Conservation (phyloP, 2,329 filamentous ascomycete genomes). For the Thyridium curvatum region DNA sequence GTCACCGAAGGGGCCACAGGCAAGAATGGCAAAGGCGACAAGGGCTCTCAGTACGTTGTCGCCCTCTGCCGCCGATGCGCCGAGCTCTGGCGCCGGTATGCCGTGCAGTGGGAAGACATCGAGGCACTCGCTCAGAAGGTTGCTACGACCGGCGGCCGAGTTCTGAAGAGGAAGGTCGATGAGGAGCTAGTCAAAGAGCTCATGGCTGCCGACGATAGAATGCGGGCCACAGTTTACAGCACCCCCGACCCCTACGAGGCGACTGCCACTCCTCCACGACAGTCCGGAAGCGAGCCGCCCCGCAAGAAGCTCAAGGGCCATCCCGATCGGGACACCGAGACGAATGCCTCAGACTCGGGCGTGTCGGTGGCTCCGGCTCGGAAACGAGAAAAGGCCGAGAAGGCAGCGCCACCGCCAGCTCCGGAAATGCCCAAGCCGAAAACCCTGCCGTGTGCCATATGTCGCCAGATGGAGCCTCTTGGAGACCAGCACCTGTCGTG, state of each 20-base stretch:
- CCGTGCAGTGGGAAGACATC: slow-evolving; percentile 88
- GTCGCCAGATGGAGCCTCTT: slow-evolving; percentile 64
- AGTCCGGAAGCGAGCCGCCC: slow-evolving; percentile 42
- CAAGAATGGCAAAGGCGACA: slow-evolving; percentile 70
- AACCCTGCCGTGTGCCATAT: slow-evolving; percentile 79
- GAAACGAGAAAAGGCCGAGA: slow-evolving; percentile 33
- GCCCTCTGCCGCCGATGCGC: slow-evolving; percentile 88
- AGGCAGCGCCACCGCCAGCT: slow-evolving; percentile 51
- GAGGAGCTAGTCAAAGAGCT: slow-evolving; percentile 81
- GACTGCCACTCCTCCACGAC: slow-evolving; percentile 11
- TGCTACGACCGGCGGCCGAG: slow-evolving; percentile 68
- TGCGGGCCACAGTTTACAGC: slow-evolving; percentile 34
- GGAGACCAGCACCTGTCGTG: slow-evolving; percentile 73
- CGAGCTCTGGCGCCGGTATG: slow-evolving; percentile 91
- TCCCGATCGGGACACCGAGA: slow-evolving; percentile 44
- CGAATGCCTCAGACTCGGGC: slow-evolving; percentile 36
- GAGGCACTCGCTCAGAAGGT: slow-evolving; percentile 90
- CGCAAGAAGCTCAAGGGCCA: slow-evolving; percentile 59
- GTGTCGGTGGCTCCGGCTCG: slow-evolving; percentile 23
- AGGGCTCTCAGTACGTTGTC: slow-evolving; percentile 65
- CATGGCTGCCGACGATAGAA: slow-evolving; percentile 56
- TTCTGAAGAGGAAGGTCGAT: slow-evolving; percentile 83
- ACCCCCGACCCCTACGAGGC: slow-evolving; percentile 18
- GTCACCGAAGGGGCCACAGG: slow-evolving; percentile 59
- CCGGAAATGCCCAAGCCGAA: slow-evolving; percentile 76